Conservation (phyloP, 1,284 basidiomycete genomes). For the Trametes hirsuta region DNA sequence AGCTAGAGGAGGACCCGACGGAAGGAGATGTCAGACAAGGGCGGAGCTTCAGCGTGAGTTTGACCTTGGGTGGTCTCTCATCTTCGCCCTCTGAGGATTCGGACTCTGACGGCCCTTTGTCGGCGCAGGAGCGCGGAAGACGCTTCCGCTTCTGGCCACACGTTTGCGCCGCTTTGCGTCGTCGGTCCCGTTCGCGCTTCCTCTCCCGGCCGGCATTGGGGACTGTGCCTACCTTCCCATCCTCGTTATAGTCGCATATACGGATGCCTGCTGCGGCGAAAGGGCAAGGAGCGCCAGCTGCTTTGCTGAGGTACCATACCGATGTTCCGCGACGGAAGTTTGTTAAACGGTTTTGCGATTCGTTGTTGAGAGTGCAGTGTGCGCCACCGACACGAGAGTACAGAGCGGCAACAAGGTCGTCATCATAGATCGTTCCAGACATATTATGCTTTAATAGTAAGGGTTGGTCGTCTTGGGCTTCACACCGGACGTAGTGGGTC, state of each 20-base stretch:
- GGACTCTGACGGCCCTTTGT: slow-evolving; percentile 38
- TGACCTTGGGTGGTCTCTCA: slow-evolving; percentile 63
- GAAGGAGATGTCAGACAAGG: slow-evolving; percentile 44
- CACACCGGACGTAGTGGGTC: slow-evolving; percentile 69
- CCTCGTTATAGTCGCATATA: slow-evolving; percentile 65
- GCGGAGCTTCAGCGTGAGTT: slow-evolving; percentile 65
- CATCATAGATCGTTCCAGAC: slow-evolving; percentile 70
- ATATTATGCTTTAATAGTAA: slow-evolving; percentile 71
- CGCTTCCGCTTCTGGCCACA: slow-evolving; percentile 73
- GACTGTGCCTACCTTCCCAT: slow-evolving; percentile 41
- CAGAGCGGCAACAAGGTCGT: slow-evolving; percentile 71
- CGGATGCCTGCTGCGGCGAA: slow-evolving; percentile 72
- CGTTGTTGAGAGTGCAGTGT: slow-evolving; percentile 44
- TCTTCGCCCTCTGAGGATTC: slow-evolving; percentile 48
- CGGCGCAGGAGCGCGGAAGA: slow-evolving; percentile 51
- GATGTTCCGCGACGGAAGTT: slow-evolving; percentile 77
- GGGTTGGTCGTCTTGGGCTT: slow-evolving; percentile 69
- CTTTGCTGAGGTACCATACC: slow-evolving; percentile 78
- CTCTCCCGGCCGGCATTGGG: slow-evolving; percentile 40
- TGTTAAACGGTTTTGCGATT: slow-evolving; percentile 57
- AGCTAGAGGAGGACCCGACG: slow-evolving; percentile 25
- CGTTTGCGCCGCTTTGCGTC: slow-evolving; percentile 44
- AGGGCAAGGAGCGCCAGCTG: slow-evolving; percentile 73
- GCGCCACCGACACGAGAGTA: slow-evolving; percentile 72
- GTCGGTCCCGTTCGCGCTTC: slow-evolving; percentile 43